Evolutionary conservation across 2,329 filamentous ascomycete species (phyloP), one percentile per base, ranked within the genome.

Genomic region (Mariannaea sp.): DNA sequence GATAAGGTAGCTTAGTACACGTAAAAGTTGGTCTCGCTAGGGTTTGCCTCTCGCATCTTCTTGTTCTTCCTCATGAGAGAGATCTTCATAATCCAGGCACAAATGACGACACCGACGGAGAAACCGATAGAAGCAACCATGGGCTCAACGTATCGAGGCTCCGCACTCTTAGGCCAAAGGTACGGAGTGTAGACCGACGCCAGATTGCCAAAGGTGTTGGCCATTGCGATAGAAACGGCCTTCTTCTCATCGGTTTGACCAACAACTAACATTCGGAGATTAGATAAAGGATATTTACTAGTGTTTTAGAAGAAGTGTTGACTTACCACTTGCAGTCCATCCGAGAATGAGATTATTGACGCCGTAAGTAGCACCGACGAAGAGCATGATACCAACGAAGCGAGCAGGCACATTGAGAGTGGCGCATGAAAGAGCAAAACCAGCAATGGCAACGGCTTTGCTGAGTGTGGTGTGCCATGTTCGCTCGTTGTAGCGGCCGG

Each of bases 171-270:
- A 1, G 61, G 61, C 61, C 61, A 64, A 1, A 61, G 45, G 19
- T 64, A 64, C 4, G 57, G 61, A 6, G 61, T 64, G 26, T 62
- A 64, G 1, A 64, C 57, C 16, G 49, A 55, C 0, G 61, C 58
- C 7, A 62, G 44, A n/a, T 63, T 61, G 0, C 55, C 59, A 7
- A 64, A 36, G 0, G 59, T 62, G 17, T 62, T 64, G 12, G 38
- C 44, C 9, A 64, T 35, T 8, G 73, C 74, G 7, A 79, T 67
- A 1, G 73, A 68, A 1, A 72, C 71, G 0, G 77, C 76, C 55
- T 76, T 78, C 65, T 79, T 78, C 61, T 79, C 77, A 4, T 75
- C 70, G 0, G 75, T 77, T 56, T 78, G 76, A 0, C 74, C 75
- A 14, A 75, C 69, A 0, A 71, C 71, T 0, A 65, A n/a, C n/a